Percentiles rank a stretch among this genome's conserved stretches.
These are phyloP conservation scores for Pestalotiopsis sp. DNA, from an alignment of 2,329 filamentous ascomycete species.

Conservation along the genomic window DNA sequence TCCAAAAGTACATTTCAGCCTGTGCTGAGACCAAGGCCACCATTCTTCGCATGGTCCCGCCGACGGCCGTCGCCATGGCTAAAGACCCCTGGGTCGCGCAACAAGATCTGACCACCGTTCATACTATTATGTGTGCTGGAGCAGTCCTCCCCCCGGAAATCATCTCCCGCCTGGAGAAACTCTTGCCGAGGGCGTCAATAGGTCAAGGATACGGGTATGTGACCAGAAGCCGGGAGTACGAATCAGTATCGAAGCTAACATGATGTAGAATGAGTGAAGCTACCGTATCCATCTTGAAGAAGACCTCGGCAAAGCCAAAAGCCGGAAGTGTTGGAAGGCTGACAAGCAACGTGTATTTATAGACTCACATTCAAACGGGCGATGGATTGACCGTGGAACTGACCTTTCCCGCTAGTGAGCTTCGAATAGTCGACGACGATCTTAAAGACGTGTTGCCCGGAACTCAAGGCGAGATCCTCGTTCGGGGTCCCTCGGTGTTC, in stretches of 20 bases:
- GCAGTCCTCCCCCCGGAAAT: constrained; percentile 22
- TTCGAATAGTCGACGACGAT: constrained; percentile 56
- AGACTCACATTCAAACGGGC: constrained; percentile 21
- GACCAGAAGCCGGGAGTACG: background rate
- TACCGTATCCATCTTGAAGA: constrained; percentile 21
- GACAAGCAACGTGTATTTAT: constrained; percentile 58
- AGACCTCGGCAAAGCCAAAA: constrained; percentile 21
- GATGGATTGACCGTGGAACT: background rate
- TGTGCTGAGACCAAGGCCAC: constrained; percentile 24
- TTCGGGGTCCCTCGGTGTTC: constrained; percentile 70
- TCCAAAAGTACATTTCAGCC: constrained; percentile 19
- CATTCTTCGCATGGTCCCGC: constrained; percentile 24
- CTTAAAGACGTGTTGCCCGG: constrained; percentile 52
- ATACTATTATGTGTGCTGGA: constrained; percentile 23
- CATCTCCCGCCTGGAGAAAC: constrained; percentile 16
- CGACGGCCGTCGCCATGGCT: constrained; percentile 22
- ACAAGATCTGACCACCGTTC: constrained; percentile 19
- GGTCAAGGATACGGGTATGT: constrained; percentile 27
- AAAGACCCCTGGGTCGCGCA: constrained; percentile 20
- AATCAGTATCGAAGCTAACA: background rate
- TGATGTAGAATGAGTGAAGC: constrained; percentile 22
- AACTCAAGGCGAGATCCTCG: constrained; percentile 58
- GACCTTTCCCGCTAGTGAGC: background rate
- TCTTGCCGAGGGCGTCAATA: constrained; percentile 17
- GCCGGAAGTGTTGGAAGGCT: constrained; percentile 55